Base-by-base conservation (phyloP, 2,329 filamentous ascomycete genomes). In the Colletotrichum chrysophilum region DNA sequence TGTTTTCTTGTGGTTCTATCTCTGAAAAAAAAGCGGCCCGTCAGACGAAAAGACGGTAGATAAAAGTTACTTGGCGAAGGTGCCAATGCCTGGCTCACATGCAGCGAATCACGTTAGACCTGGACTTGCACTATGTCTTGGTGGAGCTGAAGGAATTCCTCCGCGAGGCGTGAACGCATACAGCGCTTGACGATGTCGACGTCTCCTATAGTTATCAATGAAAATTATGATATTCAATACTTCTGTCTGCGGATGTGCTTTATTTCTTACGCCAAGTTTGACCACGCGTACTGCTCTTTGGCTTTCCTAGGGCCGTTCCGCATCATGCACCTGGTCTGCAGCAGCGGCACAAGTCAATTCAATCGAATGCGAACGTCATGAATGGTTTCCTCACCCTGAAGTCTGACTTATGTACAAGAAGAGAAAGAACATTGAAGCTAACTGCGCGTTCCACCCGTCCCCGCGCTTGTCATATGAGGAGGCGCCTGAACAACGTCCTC, bases 1-100 rank as follows among this genome's bases (percentile, higher is more conserved):
- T 77, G 78, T 78, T 79, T 76, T 48, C 43, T 61, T 78, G 43
- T 73, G 73, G 75, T 74, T 28, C 62, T 34, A 36, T 68, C 66
- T 43, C 26, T 7, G 18, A 66, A 30, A 36, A 10, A 48, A 36
- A 61, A 65, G 30, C 34, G 34, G 52, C 56, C 56, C 65, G 70
- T 74, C 64, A 21, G 67, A 24, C n/a, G 70, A 70, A 69, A 38
- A 26, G 43, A 60, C 58, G 62, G 69, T 72, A 67, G 62, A 75
- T 55, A 67, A 75, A 75, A 75, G 69, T 67, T 60, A 60, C 24
- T 34, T 24, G 56, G 58, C 38, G 21, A 61, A 38, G 24, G 36
- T 13, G 52, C 61, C 68, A 56, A 56, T 24, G 28, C 43, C 60
- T 21, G 43, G 21, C 60, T 14, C 38, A n/a, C 28, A 21, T 32